Percentiles rank a stretch among this genome's conserved stretches.
Conservation (phyloP, 2,329 filamentous ascomycete genomes). For the Alternaria longipes region DNA sequence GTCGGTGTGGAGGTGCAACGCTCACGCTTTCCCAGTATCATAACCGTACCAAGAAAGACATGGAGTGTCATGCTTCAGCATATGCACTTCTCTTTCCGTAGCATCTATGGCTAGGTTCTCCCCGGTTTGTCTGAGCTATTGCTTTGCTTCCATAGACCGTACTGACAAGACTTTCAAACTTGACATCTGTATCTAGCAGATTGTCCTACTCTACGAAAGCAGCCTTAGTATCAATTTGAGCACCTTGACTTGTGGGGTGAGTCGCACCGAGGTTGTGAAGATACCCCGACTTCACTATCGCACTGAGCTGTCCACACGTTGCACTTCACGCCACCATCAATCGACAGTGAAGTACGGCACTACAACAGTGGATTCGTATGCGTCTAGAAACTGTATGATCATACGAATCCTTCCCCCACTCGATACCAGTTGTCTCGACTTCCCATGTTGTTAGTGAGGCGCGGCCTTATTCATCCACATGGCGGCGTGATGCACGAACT, state of each 20-base stretch:
- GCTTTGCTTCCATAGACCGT: background rate
- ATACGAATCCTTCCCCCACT: background rate
- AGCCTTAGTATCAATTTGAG: background rate
- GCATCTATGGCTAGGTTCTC: background rate
- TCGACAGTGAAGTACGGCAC: background rate
- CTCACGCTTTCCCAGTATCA: background rate
- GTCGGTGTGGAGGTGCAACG: constrained; percentile 27
- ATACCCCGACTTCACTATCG: background rate
- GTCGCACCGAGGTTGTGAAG: background rate
- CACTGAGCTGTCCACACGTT: background rate
- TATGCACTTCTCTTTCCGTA: background rate
- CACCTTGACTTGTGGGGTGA: background rate
- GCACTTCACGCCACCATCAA: background rate
- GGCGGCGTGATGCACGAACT: constrained; percentile 29
- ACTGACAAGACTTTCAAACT: background rate
- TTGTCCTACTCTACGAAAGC: background rate
- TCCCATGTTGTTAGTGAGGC: constrained; percentile 4
- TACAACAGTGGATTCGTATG: background rate
- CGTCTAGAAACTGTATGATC: background rate
- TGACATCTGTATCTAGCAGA: background rate
- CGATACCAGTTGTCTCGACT: background rate
- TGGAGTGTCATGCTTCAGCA: background rate
- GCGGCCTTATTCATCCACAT: constrained; percentile 13
- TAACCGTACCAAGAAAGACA: background rate
- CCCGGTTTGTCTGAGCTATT: background rate